Evolutionary conservation across 108 stramenopile genomes (phyloP).

Genomic region (Cylindrotheca closterium): DNA sequence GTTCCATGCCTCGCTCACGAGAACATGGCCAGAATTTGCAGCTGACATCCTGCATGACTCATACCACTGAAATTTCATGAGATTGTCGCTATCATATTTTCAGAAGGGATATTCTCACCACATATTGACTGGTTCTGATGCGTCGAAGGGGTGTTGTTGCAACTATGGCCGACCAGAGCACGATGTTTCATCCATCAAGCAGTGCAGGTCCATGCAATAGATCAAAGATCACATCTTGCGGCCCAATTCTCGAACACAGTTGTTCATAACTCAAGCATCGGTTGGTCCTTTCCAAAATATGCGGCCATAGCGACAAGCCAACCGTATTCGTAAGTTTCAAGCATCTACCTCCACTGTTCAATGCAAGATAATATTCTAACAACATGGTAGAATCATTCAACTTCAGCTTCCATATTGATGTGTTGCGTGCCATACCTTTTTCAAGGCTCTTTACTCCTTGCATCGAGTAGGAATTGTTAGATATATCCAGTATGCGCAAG

Average conservation of each 20-base stretch:
- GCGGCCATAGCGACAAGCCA: conserved; percentile 8
- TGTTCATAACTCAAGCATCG: neutral
- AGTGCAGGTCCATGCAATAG: conserved; percentile 14
- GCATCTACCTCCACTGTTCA: conserved; percentile 15
- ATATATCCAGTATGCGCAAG: neutral
- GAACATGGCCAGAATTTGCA: too few species aligned
- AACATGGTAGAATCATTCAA: conserved; percentile 1
- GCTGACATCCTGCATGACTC: too few species aligned
- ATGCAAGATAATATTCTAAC: conserved; percentile 9
- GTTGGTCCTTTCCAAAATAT: conserved; percentile 1
- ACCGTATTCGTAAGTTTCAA: conserved; percentile 3
- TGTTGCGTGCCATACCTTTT: neutral
- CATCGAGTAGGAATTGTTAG: conserved; percentile 8
- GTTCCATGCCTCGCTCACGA: too few species aligned
- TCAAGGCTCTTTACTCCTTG: neutral
- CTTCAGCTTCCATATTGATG: neutral
- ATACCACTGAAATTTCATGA: too few species aligned
- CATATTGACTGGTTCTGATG: too few species aligned
- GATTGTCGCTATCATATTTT: too few species aligned
- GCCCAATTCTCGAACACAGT: neutral
- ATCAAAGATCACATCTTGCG: conserved; percentile 19
- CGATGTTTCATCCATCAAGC: conserved; percentile 15
- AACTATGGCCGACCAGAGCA: too few species aligned
- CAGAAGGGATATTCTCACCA: too few species aligned
- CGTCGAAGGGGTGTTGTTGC: too few species aligned